These are phyloP conservation scores for Globisporangium parvum DNA, from an alignment of 352 stramenopile genomes.

Conservation along the genomic window DNA sequence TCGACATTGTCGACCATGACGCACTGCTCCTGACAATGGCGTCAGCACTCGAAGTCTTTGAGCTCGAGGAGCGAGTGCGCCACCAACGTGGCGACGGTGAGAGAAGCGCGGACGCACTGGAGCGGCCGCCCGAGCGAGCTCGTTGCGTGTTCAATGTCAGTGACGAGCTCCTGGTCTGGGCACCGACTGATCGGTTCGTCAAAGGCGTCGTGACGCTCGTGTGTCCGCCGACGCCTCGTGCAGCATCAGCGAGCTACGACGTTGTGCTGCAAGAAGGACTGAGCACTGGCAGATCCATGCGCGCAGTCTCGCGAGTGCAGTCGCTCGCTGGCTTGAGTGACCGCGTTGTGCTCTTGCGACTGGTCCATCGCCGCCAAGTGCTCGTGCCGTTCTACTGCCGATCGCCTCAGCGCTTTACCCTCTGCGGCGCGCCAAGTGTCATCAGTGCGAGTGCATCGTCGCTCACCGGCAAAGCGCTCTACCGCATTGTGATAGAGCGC, in stretches of 20 bases:
- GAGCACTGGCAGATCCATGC: slow-evolving; percentile 5
- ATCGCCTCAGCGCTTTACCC: slow-evolving; percentile 22
- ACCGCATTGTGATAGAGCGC: slow-evolving; percentile 18
- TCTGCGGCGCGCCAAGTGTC: slow-evolving; percentile 38
- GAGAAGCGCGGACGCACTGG: too few relatives aligned
- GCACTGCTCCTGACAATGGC: slow-evolving; percentile 20
- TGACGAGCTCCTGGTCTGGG: slow-evolving; percentile 17
- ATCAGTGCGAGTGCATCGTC: slow-evolving; percentile 11
- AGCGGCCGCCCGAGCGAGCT: background rate
- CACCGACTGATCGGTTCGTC: slow-evolving; percentile 18
- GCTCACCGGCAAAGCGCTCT: slow-evolving; percentile 26
- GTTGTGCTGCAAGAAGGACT: slow-evolving; percentile 18
- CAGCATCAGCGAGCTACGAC: slow-evolving; percentile 10
- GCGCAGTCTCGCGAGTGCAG: slow-evolving; percentile 4
- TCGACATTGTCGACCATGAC: slow-evolving; percentile 26
- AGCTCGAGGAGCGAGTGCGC: slow-evolving; percentile 19
- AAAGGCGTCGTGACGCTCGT: slow-evolving; percentile 10
- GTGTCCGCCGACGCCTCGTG: background rate
- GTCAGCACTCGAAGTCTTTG: slow-evolving; percentile 31
- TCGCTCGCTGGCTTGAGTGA: background rate
- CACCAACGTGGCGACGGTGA: too few relatives aligned
- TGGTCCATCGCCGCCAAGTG: slow-evolving; percentile 31
- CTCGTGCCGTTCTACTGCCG: slow-evolving; percentile 55
- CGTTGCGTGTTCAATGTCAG: slow-evolving; percentile 9
- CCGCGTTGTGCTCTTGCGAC: slow-evolving; percentile 30